These are phyloP conservation scores for Colletotrichum tofieldiae DNA, from an alignment of 2,329 filamentous ascomycete genomes.

Conservation along the genomic window DNA sequence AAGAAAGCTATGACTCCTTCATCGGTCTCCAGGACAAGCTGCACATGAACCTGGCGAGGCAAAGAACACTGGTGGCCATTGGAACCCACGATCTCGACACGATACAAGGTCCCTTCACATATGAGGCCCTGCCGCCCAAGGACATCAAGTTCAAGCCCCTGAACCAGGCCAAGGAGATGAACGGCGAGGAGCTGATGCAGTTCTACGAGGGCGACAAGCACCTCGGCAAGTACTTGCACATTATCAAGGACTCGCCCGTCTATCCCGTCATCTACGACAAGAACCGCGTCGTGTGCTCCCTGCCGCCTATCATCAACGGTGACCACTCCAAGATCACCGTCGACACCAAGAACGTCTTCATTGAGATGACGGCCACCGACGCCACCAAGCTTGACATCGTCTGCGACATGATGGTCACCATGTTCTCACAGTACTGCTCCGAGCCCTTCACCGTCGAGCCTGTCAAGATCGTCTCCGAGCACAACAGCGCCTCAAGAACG, in stretches of 20 bases:
- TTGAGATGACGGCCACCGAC: conserved; percentile 97
- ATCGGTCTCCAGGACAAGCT: conserved; percentile 98
- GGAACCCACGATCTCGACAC: conserved; percentile 98
- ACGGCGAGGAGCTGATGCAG: conserved; percentile 88
- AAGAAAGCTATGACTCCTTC: conserved; percentile 96
- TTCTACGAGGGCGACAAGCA: conserved; percentile 98
- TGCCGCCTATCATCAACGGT: conserved; percentile 98
- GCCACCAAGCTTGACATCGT: conserved; percentile 97
- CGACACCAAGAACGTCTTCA: conserved; percentile 93
- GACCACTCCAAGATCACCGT: conserved; percentile 97
- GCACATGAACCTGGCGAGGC: conserved; percentile 93
- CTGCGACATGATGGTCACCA: conserved; percentile 94
- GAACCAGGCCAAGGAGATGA: conserved; percentile 93
- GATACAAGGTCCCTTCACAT: conserved; percentile 94
- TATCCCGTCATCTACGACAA: conserved; percentile 97
- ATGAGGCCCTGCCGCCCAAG: conserved; percentile 92
- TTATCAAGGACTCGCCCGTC: conserved; percentile 92
- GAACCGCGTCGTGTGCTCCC: conserved; percentile 87
- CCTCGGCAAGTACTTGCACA: conserved; percentile 90
- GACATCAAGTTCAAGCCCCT: conserved; percentile 92
- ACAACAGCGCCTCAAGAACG: conserved; percentile 87
- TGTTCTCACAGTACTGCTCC: conserved; percentile 94
- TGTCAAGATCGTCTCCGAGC: conserved; percentile 90
- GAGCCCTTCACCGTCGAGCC: conserved; percentile 95
- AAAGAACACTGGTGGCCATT: conserved; percentile 95